A percentile compares a stretch with the other conserved stretches of the same genome.
Evolutionary conservation across 2,329 filamentous ascomycete genomes (phyloP).

Genomic region (Elsinoe australis): DNA sequence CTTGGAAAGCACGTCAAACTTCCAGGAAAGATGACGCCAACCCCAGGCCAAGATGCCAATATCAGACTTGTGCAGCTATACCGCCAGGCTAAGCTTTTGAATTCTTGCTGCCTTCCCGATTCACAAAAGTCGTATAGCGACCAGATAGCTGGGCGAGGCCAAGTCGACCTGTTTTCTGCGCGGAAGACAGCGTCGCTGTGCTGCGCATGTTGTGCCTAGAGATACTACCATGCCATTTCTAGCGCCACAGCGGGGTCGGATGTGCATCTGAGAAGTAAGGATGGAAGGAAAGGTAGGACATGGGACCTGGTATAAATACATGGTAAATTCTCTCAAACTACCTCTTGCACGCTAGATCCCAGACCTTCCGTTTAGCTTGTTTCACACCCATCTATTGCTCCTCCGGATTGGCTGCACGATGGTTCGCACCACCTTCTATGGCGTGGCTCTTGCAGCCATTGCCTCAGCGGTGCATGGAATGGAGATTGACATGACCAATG

Average conservation of each 20-base stretch:
- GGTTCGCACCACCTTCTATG: constrained; percentile 14
- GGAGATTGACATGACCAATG: constrained; percentile 15
- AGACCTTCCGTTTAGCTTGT: constrained; percentile 2
- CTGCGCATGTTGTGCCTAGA: constrained; percentile 1
- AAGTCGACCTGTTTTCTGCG: neutral
- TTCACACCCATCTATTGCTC: neutral
- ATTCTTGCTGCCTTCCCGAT: constrained; percentile 11
- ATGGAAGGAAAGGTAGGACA: too few species aligned
- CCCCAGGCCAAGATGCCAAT: constrained; percentile 13
- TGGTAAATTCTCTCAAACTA: constrained; percentile 13
- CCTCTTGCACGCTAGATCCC: constrained; percentile 7
- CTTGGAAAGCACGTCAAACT: neutral
- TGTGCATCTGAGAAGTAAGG: neutral
- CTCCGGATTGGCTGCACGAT: constrained; percentile 8
- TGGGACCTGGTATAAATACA: constrained; percentile 14
- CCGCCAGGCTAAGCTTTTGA: constrained; percentile 4
- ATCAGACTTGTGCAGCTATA: neutral
- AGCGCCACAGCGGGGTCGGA: constrained; percentile 11
- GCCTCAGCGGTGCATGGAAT: constrained; percentile 1
- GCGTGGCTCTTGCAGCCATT: constrained; percentile 7
- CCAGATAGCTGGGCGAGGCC: constrained; percentile 3
- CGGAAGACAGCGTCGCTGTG: neutral
- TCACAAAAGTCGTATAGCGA: neutral
- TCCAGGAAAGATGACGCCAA: constrained; percentile 8
- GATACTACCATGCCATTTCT: constrained; percentile 12